phyloP scores from a whole-genome alignment of 78 protist species.

The Dictyostelium firmibasis region DNA sequence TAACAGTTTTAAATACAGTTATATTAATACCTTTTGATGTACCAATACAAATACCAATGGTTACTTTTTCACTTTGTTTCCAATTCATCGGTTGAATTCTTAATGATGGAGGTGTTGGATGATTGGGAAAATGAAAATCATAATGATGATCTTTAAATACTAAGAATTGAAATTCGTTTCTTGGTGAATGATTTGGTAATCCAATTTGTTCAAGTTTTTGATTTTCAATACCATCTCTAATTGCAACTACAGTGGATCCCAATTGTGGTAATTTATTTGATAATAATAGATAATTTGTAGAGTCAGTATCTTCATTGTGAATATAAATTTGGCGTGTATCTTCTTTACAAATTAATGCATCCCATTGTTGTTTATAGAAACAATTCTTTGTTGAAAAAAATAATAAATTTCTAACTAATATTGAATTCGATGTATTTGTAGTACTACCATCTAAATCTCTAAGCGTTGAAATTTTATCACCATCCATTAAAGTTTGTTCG shows the following conservation, averaged over 20 bases:
- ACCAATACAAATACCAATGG: constrained; percentile 58
- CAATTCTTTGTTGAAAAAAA: background rate
- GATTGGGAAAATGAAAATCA: constrained; percentile 42
- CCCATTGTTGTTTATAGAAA: background rate
- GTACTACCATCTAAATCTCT: constrained; percentile 12
- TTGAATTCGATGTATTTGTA: background rate
- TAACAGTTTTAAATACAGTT: background rate
- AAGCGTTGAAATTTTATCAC: constrained; percentile 42
- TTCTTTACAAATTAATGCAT: constrained; percentile 26
- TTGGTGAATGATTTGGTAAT: constrained; percentile 43
- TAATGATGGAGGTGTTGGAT: constrained; percentile 23
- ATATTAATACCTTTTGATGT: background rate
- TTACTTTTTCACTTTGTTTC: background rate
- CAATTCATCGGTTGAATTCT: constrained; percentile 35
- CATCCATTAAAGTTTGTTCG: constrained; percentile 11
- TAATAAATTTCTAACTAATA: background rate
- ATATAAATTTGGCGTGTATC: background rate
- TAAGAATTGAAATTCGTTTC: constrained; percentile 2
- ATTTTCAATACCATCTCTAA: constrained; percentile 4
- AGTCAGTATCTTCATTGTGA: background rate
- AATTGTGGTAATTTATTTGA: too few species aligned
- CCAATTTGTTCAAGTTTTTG: background rate
- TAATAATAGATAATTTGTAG: background rate
- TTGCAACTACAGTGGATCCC: background rate
- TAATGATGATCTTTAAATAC: background rate